Evolutionary conservation across 148 eudicot genomes (phyloP).

Genomic region (Persicaria tinctoria): DNA sequence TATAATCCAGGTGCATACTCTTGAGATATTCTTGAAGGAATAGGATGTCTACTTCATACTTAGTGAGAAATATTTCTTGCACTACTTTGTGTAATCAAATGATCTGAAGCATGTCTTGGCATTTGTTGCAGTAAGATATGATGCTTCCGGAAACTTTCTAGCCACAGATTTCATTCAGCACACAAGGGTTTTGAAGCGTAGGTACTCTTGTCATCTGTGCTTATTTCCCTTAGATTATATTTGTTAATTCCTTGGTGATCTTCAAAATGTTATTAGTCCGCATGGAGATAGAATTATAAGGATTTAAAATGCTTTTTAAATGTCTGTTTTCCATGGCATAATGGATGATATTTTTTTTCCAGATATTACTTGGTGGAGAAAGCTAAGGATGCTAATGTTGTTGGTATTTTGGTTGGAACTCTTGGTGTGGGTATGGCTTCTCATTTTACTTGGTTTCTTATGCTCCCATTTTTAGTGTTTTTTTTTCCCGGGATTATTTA

Average conservation of each 20-base stretch:
- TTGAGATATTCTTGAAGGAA: not conserved
- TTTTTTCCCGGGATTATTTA: not conserved
- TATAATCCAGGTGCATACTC: not conserved
- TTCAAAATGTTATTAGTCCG: not conserved
- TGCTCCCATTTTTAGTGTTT: not conserved
- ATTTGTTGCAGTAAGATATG: conserved; percentile 78
- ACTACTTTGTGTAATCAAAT: not conserved
- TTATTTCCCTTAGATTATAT: not conserved
- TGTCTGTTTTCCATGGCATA: not conserved
- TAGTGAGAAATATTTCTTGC: conserved; percentile 6
- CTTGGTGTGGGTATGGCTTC: conserved; percentile 78
- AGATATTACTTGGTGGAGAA: conserved; percentile 96
- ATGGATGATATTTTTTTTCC: conserved; percentile 19
- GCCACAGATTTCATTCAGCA: conserved; percentile 56
- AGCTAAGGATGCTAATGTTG: conserved; percentile 93
- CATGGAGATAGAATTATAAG: not conserved
- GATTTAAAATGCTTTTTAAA: not conserved
- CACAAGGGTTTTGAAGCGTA: conserved; percentile 80
- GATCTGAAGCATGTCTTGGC: conserved; percentile 14
- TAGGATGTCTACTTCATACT: not conserved
- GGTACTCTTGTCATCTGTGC: conserved; percentile 35
- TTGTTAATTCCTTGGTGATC: not conserved
- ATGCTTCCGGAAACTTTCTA: conserved; percentile 42
- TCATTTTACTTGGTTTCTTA: not conserved
- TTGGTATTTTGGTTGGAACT: conserved; percentile 93